These are phyloP conservation scores for Serendipita sp. DNA, from an alignment of 768 basidiomycete species.

Conservation along the genomic window DNA sequence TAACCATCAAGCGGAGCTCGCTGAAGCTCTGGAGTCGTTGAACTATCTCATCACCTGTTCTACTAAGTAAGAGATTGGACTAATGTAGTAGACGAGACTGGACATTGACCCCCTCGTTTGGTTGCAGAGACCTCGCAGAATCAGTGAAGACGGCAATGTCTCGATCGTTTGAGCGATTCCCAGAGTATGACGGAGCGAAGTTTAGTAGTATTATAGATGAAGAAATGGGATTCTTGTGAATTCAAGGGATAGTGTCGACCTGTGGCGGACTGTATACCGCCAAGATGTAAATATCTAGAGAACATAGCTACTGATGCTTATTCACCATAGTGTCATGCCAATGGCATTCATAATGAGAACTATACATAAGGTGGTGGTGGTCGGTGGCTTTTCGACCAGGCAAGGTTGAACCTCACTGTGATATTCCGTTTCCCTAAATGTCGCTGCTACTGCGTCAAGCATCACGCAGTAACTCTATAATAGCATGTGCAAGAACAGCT, in stretches of 20 bases:
- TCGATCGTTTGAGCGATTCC: constrained; percentile 33
- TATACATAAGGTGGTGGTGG: no score
- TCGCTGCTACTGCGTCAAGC: background rate
- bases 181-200: constrained; percentile 46
- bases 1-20: constrained; percentile 87
- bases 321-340: no score
- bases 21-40: constrained; percentile 41
- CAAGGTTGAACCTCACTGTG: background rate
- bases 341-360: no score
- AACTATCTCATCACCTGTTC: constrained; percentile 42
- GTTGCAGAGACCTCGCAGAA: constrained; percentile 25
- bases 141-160: constrained; percentile 24
- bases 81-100: constrained; percentile 3
- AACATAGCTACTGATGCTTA: no score
- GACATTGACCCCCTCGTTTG: constrained; percentile 21
- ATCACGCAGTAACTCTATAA: background rate
- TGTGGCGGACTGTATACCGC: no score
- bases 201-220: constrained; percentile 53
- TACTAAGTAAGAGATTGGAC: constrained; percentile 32
- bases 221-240: constrained; percentile 47
- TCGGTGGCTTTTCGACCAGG: background rate
- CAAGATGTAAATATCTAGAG: no score
- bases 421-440: background rate
- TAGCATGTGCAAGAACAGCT: background rate
- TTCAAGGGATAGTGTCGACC: no score